Conservation (phyloP, 1,284 basidiomycete genomes). For the Volvariella volvacea region DNA sequence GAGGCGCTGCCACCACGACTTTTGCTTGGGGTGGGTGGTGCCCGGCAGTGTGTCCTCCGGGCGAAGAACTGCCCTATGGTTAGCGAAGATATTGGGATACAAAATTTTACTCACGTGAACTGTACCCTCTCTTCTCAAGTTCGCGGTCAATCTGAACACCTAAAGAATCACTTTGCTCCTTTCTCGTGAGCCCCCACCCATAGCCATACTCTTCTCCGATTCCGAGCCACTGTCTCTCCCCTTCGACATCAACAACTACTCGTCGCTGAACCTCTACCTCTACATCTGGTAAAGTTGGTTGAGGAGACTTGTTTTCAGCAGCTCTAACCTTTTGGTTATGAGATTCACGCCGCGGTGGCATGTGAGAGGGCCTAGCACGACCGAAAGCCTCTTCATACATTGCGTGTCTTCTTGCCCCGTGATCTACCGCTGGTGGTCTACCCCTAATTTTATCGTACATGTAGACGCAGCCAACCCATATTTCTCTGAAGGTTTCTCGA, state of each 20-base stretch:
- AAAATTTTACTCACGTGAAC: constrained; percentile 21
- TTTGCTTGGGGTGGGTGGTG: constrained; percentile 14
- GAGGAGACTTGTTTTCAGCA: constrained; percentile 1
- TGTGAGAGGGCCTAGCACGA: constrained; percentile 20
- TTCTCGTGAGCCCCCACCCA: constrained; percentile 27
- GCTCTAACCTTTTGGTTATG: constrained; percentile 13
- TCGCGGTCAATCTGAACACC: constrained; percentile 48
- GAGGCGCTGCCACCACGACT: constrained; percentile 52
- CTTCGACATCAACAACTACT: constrained; percentile 29
- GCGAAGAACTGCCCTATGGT: too few species aligned
- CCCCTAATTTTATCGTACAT: constrained; percentile 44
- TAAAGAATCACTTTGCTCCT: constrained; percentile 47
- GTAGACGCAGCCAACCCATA: constrained; percentile 49
- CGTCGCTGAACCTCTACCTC: constrained; percentile 28
- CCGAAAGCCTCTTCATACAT: constrained; percentile 49
- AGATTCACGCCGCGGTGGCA: constrained; percentile 7
- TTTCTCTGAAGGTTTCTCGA: constrained; percentile 57
- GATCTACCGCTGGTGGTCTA: constrained; percentile 39
- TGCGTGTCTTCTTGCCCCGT: constrained; percentile 37
- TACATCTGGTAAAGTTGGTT: constrained; percentile 18
- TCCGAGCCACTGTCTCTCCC: constrained; percentile 47
- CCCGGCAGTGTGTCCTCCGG: neutral
- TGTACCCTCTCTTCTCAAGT: constrained; percentile 39
- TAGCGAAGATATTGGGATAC: too few species aligned
- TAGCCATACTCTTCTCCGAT: constrained; percentile 39